These are phyloP conservation scores for Hemerocallis citrina DNA, from an alignment of 106 monocot species.

Conservation along the genomic window DNA sequence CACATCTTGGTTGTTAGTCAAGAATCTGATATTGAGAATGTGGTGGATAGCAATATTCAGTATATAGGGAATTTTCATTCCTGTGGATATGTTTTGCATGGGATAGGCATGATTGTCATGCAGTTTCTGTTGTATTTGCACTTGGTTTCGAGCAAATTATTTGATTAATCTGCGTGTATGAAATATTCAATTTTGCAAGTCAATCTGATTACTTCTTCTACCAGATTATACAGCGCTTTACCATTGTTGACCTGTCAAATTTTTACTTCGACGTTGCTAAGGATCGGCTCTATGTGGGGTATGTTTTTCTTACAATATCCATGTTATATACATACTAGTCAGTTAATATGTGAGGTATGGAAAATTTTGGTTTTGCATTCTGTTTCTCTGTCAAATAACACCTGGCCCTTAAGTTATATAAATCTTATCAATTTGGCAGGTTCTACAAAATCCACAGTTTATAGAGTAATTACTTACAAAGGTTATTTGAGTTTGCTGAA, in stretches of 20 bases:
- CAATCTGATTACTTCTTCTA: slow-evolving; percentile 1
- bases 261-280: slow-evolving; percentile 98
- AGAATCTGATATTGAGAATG: too few species aligned
- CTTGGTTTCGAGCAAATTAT: too few species aligned
- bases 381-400: not conserved
- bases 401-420: not conserved
- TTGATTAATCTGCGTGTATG: not conserved
- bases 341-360: too few species aligned
- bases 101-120: too few species aligned
- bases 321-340: not conserved
- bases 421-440: not conserved
- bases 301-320: slow-evolving; percentile 17
- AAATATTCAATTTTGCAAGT: not conserved
- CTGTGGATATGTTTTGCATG: too few species aligned
- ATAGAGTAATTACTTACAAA: too few species aligned
- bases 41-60: too few species aligned
- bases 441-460: not conserved
- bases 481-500: too few species aligned
- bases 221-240: slow-evolving; percentile 91
- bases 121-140: too few species aligned
- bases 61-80: too few species aligned
- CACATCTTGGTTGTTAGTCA: too few species aligned
- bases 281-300: slow-evolving; percentile 99
- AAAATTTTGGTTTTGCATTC: not conserved
- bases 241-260: slow-evolving; percentile 93